These are phyloP conservation scores for Cladophialophora chaetospira DNA, from an alignment of 2,329 filamentous ascomycete genomes.

Conservation along the genomic window DNA sequence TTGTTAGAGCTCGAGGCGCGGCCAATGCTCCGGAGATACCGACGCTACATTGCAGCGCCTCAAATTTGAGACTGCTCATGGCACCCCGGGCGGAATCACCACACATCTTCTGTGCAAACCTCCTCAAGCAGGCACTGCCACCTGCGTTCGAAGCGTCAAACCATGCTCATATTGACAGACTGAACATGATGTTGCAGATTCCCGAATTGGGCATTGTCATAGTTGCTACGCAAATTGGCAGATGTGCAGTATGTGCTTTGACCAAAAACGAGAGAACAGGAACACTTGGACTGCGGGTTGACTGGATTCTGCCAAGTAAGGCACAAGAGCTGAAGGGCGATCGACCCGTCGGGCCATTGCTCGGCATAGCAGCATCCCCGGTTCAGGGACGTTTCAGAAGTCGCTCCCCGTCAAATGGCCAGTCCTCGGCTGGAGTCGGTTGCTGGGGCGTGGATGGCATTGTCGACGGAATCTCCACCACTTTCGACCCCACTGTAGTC, in stretches of 20 bases:
- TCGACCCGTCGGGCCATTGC: slow-evolving; percentile 47
- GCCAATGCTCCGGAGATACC: slow-evolving; percentile 26
- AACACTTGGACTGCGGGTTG: slow-evolving; percentile 54
- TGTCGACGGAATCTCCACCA: slow-evolving; percentile 29
- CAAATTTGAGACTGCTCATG: slow-evolving; percentile 30
- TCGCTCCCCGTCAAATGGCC: slow-evolving; percentile 17
- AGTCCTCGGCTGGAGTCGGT: slow-evolving; percentile 27
- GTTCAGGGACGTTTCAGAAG: slow-evolving; percentile 49
- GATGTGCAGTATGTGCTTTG: slow-evolving; percentile 57
- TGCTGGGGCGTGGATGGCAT: slow-evolving; percentile 24
- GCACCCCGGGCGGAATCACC: slow-evolving; percentile 25
- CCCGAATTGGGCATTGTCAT: slow-evolving; percentile 61
- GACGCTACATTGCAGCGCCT: slow-evolving; percentile 30
- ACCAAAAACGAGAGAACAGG: slow-evolving; percentile 43
- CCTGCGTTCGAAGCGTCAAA: slow-evolving; percentile 13
- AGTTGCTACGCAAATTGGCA: slow-evolving; percentile 59
- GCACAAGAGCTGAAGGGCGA: slow-evolving; percentile 50
- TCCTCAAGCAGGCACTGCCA: slow-evolving; percentile 31
- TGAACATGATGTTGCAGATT: slow-evolving; percentile 61
- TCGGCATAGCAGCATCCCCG: slow-evolving; percentile 60
- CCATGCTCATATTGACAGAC: slow-evolving; percentile 40
- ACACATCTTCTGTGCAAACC: slow-evolving; percentile 32
- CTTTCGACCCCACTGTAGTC: slow-evolving; percentile 28
- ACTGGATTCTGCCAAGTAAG: slow-evolving; percentile 57
- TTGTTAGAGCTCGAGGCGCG: not conserved